These are phyloP conservation scores for Ophiosphaerella herpotricha DNA, from an alignment of 2,329 filamentous ascomycete species.

Conservation along the genomic window DNA sequence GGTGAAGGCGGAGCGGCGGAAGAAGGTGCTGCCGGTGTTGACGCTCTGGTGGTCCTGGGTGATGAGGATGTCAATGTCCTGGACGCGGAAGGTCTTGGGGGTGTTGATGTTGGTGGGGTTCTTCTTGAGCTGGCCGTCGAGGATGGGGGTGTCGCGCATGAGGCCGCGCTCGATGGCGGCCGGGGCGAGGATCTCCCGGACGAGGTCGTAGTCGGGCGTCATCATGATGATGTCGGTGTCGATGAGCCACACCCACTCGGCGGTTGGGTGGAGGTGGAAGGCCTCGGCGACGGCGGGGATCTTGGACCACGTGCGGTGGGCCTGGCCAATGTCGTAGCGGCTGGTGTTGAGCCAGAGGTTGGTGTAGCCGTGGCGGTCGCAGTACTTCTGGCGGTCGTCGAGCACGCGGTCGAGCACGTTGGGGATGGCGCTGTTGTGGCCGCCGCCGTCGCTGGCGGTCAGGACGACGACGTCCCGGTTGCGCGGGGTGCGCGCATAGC, in stretches of 20 bases:
- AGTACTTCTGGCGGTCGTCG: conserved; percentile 44
- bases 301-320: conserved; percentile 48
- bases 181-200: conserved; percentile 40
- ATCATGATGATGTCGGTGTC: conserved; percentile 50
- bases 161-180: conserved; percentile 33
- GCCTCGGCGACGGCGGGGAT: conserved; percentile 48
- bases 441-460: conserved; percentile 48
- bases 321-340: conserved; percentile 44
- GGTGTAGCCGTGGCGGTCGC: conserved; percentile 44
- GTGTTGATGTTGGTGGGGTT: conserved; percentile 34
- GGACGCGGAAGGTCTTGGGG: conserved; percentile 32
- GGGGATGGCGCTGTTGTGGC: conserved; percentile 48
- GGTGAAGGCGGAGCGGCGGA: conserved; percentile 45
- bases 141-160: conserved; percentile 32
- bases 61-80: conserved; percentile 47
- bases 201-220: conserved; percentile 41
- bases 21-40: conserved; percentile 48
- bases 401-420: conserved; percentile 42
- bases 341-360: conserved; percentile 49
- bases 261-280: conserved; percentile 44
- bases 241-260: conserved; percentile 50
- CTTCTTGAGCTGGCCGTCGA: conserved; percentile 32
- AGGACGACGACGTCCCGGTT: conserved; percentile 46
- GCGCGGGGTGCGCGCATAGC: conserved; percentile 36
- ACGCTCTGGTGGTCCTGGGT: conserved; percentile 49